phyloP scores from a whole-genome alignment of 2,329 filamentous ascomycete genomes.

The Catunica adiposa region DNA sequence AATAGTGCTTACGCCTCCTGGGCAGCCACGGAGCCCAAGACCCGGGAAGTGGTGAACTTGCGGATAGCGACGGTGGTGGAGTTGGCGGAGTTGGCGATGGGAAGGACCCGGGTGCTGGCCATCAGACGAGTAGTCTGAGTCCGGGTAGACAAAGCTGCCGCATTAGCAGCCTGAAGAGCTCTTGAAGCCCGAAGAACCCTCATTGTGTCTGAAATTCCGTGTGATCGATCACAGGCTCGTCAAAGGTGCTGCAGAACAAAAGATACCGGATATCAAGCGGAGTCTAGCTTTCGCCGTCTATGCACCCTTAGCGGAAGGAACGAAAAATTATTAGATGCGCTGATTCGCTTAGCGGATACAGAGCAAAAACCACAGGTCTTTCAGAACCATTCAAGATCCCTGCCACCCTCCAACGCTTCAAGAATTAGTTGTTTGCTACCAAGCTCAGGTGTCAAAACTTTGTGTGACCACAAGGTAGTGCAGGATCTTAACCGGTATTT shows the following conservation, averaged over 20 bases:
- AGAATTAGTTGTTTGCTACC: not conserved
- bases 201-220: slow-evolving; percentile 8
- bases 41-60: slow-evolving; percentile 11
- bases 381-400: not conserved
- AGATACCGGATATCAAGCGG: not conserved
- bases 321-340: slow-evolving; percentile 9
- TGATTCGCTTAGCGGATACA: not conserved
- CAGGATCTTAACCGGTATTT: not conserved
- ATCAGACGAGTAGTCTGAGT: slow-evolving; percentile 8
- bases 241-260: not conserved
- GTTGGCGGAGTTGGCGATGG: not conserved
- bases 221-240: slow-evolving; percentile 1
- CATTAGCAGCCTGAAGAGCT: slow-evolving; percentile 6
- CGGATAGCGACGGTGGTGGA: slow-evolving; percentile 3
- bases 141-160: slow-evolving; percentile 6
- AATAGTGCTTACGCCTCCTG: slow-evolving; percentile 25
- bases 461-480: not conserved
- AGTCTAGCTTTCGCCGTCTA: not conserved
- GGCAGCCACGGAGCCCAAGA: slow-evolving; percentile 21
- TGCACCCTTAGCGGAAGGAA: not conserved
- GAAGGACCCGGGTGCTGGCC: slow-evolving; percentile 5
- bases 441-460: not conserved
- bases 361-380: not conserved
- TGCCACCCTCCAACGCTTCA: not conserved
- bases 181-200: slow-evolving; percentile 13